phyloP scores from a whole-genome alignment of 129 eudicot species.

The Lactuca saligna region DNA sequence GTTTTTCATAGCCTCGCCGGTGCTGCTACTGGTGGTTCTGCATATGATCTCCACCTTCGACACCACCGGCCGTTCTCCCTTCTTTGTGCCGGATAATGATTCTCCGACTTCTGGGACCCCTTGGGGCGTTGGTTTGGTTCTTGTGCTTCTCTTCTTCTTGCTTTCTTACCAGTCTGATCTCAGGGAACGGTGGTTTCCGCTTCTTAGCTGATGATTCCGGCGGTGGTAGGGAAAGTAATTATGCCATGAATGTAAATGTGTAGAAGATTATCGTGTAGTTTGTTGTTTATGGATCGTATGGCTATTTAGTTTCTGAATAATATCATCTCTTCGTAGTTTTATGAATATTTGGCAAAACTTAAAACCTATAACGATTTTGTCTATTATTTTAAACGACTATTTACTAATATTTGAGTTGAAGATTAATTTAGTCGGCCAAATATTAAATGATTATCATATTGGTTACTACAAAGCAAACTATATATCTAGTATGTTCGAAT shows the following conservation, averaged over 20 bases:
- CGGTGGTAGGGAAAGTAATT: neutral
- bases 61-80: slow-evolving; percentile 27
- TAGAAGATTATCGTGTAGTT: slow-evolving; percentile 14
- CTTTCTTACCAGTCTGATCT: slow-evolving; percentile 83
- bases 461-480: too few species aligned
- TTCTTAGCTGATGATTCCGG: slow-evolving; percentile 42
- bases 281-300: neutral
- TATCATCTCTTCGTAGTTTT: neutral
- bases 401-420: too few species aligned
- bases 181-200: slow-evolving; percentile 86
- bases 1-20: slow-evolving; percentile 63
- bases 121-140: slow-evolving; percentile 89
- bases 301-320: slow-evolving; percentile 1
- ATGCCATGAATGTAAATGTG: slow-evolving; percentile 13
- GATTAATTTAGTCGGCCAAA: too few species aligned
- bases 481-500: neutral
- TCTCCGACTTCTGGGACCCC: slow-evolving; percentile 68
- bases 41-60: slow-evolving; percentile 57
- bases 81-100: slow-evolving; percentile 51
- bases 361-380: neutral
- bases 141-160: slow-evolving; percentile 78
- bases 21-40: slow-evolving; percentile 55
- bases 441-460: too few species aligned
- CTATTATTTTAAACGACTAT: neutral
- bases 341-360: neutral